phyloP scores from a whole-genome alignment of 306 rosid species.

The Calophaca sinica region DNA sequence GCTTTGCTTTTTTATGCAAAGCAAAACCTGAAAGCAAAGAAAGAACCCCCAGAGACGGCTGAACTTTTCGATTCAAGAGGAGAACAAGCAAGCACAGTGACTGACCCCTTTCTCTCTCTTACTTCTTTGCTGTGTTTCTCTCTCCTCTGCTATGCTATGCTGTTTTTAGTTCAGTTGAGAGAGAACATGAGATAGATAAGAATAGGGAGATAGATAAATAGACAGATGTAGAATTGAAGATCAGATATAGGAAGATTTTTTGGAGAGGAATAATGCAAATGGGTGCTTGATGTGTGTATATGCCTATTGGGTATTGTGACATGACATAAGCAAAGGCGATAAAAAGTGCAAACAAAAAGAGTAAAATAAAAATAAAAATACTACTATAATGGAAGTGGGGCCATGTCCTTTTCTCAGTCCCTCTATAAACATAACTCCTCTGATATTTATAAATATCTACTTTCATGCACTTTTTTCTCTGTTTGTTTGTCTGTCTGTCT shows the following conservation, averaged over 20 bases:
- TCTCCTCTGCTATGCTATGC: neutral
- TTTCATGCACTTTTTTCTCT: neutral
- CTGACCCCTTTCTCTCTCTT: too few relatives aligned
- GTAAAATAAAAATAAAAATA: neutral
- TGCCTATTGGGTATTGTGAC: neutral
- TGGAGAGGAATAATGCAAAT: conserved; percentile 51
- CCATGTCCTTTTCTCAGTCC: conserved; percentile 12
- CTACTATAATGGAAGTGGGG: conserved; percentile 16
- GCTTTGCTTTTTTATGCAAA: conserved; percentile 23
- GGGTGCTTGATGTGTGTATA: conserved; percentile 41
- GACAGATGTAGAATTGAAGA: conserved; percentile 41
- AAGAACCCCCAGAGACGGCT: conserved; percentile 45
- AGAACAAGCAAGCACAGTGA: too few relatives aligned
- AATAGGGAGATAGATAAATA: conserved; percentile 40
- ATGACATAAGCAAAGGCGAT: conserved; percentile 50
- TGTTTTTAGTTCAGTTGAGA: conserved; percentile 34
- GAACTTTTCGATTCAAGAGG: conserved; percentile 49
- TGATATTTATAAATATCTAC: neutral
- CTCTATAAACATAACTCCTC: neutral
- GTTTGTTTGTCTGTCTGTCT: too few relatives aligned
- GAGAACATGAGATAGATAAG: conserved; percentile 26
- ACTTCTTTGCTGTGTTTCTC: neutral
- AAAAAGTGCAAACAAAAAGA: conserved; percentile 60
- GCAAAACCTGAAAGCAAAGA: conserved; percentile 43
- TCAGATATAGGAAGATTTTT: conserved; percentile 41